Evolutionary conservation across 768 basidiomycete species (phyloP), one percentile per base, ranked within the genome.

Genomic region (Strobilomyces echinocephalus): DNA sequence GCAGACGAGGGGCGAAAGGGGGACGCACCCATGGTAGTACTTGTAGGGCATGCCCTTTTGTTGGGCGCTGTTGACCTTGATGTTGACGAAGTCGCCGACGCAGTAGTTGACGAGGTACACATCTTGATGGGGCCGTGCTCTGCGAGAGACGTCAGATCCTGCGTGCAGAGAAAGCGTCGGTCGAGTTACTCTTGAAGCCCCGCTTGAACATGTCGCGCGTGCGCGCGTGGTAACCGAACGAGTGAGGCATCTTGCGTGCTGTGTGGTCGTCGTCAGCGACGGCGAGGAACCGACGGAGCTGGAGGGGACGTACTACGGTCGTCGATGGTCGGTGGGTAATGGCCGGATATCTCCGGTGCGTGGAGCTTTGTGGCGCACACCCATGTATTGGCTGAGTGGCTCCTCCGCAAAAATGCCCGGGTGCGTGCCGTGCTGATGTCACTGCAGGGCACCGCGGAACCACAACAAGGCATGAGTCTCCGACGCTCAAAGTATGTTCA

Each of bases 21-120:
- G 26, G 36, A 84, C 91, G 63, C 59, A 94, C 93, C 91, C 92
- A 65, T 94, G 92, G 80, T 94, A 94, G 83, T 82, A 95, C 77
- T 97, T 97, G 82, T 97, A 95, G 73, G 95, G 95, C 93, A 98
- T 97, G 74, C 97, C 97, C 88, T 95, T 95, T 85, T 99, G 97
- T 76, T 97, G 91, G 41, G 97, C 91, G 55, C 95, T 84, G 70
- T 99, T 98, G 63, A 95, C 95, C 80, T 97, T 97, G 83, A 99
- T 98, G 78, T 99, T 97, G 65, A 99, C 97, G 64, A 98, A 97
- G 72, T 99, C 97, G 58, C 97, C 97, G 62, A 98, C 84, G 62
- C 84, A 84, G 84, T 88, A 99, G 78, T 85, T 84, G 74, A 87
- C 82, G 68, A 98, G 78, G 84, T 85, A 98, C 20, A 94, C 69